Evolutionary conservation across 345 rosid species (phyloP), one percentile per base, ranked within the genome.

Genomic region (Dipteronia sinensis): DNA sequence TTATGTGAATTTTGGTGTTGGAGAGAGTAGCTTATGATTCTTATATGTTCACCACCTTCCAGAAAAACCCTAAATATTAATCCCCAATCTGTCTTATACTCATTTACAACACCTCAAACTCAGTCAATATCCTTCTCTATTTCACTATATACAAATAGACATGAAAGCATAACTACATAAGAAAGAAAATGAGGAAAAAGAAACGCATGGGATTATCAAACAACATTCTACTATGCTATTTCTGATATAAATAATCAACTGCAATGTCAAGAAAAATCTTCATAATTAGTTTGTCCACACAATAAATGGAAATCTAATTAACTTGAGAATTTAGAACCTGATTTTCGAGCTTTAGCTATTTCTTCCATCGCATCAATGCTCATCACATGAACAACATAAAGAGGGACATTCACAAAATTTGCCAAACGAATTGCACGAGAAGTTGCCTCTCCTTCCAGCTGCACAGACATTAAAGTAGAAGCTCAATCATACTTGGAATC

Each of bases 361-460:
- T 96, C 99, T 79, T 96, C 98, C 97, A 96, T 91, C 58, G 98
- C 99, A 83, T 96, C 99, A 67, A 86, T 88, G 91, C 98, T 96
- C 98, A 96, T 96, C 80, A 96, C 99, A 87, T 96, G 99, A 82
- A 94, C 99, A 58, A 94, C 93, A 79, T 96, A 96, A 17, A 96
- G 93, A 67, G 98, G 99, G 0, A 97, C 94, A 85, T 94, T 89
- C 76, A 94, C 92, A 87, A 96, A 96, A 73, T 77, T 78, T 22
- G 99, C 99, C 85, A 94, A 91, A 76, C 83, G 97, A 86, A 96
- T 88, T 62, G 99, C 99, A 44, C 98, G 91, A 71, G 95, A 78
- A 76, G 98, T 96, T 83, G 99, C 99, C 88, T 96, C 99, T 81
- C 91, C 95, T 84, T 96, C 98, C 22, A 94, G 90, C 99, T 96